Evolutionary conservation across 345 rosid genomes (phyloP).

Genomic region (Rhodamnia argentea): DNA sequence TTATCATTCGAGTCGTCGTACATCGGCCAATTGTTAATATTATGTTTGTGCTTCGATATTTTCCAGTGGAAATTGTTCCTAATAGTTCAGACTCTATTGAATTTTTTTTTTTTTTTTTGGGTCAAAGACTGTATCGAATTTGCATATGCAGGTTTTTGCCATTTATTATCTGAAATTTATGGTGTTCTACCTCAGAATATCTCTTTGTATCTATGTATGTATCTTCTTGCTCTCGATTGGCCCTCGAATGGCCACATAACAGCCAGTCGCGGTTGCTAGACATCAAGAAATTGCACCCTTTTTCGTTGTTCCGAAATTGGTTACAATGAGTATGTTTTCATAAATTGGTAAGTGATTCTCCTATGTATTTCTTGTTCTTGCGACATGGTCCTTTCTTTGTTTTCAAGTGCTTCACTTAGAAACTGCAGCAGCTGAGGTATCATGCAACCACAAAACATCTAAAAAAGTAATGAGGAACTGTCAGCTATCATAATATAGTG

Average conservation of each 20-base stretch:
- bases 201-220: background rate
- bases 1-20: background rate
- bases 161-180: background rate
- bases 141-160: background rate
- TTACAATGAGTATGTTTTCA: background rate
- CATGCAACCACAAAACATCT: background rate
- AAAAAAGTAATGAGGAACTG: background rate
- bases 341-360: background rate
- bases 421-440: background rate
- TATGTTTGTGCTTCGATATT: background rate
- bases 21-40: background rate
- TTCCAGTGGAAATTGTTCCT: background rate
- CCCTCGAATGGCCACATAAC: rapidly evolving
- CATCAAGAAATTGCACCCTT: background rate
- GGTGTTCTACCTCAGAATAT: background rate
- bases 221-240: background rate
- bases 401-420: background rate
- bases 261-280: background rate
- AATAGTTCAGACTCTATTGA: background rate
- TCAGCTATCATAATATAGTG: background rate
- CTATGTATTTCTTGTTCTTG: background rate
- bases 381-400: background rate
- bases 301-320: background rate
- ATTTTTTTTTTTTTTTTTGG: background rate
- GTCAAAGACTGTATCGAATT: background rate